phyloP scores from a whole-genome alignment of 2,329 filamentous ascomycete genomes.

The Whalleya microplaca region DNA sequence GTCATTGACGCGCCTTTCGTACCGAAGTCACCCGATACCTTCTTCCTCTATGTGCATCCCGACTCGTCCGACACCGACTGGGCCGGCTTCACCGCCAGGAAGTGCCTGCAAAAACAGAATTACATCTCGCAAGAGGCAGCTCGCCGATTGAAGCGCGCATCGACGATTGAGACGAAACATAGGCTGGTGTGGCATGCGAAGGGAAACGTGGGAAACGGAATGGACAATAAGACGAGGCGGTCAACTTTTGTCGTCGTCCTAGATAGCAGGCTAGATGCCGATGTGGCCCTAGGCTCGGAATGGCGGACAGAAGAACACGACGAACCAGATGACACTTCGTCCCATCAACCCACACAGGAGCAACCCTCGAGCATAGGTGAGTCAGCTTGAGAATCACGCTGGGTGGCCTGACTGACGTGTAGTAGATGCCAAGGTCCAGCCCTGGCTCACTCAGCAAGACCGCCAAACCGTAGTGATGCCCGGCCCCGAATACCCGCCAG shows the following conservation, averaged over 20 bases:
- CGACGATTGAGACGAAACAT: background rate
- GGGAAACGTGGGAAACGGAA: background rate
- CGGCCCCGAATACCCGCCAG: background rate
- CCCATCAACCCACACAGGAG: background rate
- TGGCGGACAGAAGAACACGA: background rate
- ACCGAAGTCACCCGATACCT: background rate
- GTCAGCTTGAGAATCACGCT: background rate
- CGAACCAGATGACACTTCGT: background rate
- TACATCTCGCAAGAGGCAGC: background rate
- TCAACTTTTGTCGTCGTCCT: background rate
- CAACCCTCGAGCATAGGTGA: background rate
- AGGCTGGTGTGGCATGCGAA: background rate
- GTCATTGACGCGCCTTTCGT: background rate
- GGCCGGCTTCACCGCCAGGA: background rate
- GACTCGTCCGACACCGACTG: background rate
- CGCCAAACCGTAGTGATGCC: no score
- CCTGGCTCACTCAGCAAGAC: background rate
- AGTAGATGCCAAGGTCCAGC: background rate
- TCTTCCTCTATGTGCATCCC: background rate
- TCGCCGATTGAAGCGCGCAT: background rate
- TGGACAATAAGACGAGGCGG: background rate
- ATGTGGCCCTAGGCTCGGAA: background rate
- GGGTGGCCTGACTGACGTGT: background rate
- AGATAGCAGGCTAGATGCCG: background rate
- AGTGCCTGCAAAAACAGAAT: background rate